phyloP scores from a whole-genome alignment of 1,284 basidiomycete species.

The Apiotrichum gracile region DNA sequence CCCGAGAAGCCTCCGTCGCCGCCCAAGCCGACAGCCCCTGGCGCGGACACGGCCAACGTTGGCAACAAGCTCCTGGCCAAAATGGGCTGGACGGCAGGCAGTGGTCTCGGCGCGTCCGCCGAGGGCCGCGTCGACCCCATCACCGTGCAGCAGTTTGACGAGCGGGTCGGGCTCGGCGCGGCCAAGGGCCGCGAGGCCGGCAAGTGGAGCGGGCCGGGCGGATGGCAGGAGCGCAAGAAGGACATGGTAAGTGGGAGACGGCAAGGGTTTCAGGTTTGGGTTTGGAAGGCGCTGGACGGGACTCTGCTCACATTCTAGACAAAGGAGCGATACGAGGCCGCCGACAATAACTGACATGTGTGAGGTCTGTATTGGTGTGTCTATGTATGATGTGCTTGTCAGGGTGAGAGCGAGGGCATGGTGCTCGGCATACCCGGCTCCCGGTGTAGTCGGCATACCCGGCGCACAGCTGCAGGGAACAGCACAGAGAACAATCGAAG shows the following conservation, averaged over 20 bases:
- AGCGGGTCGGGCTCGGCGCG: constrained; percentile 78
- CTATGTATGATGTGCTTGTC: too few relatives aligned
- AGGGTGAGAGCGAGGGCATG: too few relatives aligned
- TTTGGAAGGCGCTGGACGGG: background rate
- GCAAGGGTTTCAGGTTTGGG: too few relatives aligned
- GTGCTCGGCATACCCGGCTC: too few relatives aligned
- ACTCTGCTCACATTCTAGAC: constrained; percentile 7
- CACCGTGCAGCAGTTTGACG: constrained; percentile 74
- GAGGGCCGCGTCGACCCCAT: constrained; percentile 82
- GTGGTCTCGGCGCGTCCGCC: constrained; percentile 70
- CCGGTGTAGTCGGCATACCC: too few relatives aligned
- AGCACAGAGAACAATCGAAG: too few relatives aligned
- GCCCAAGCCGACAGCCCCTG: constrained; percentile 55
- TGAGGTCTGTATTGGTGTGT: background rate
- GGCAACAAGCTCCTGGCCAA: constrained; percentile 87
- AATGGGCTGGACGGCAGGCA: constrained; percentile 92
- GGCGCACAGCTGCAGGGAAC: too few relatives aligned
- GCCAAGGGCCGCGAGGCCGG: constrained; percentile 77
- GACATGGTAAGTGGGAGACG: constrained; percentile 32
- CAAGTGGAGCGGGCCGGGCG: constrained; percentile 56
- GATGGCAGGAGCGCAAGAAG: constrained; percentile 32
- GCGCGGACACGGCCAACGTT: constrained; percentile 70
- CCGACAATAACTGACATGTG: background rate
- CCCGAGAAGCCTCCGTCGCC: background rate
- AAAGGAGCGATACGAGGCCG: constrained; percentile 12